Base-by-base conservation (phyloP, 1,284 basidiomycete species). In the Ganoderma multipileum region DNA sequence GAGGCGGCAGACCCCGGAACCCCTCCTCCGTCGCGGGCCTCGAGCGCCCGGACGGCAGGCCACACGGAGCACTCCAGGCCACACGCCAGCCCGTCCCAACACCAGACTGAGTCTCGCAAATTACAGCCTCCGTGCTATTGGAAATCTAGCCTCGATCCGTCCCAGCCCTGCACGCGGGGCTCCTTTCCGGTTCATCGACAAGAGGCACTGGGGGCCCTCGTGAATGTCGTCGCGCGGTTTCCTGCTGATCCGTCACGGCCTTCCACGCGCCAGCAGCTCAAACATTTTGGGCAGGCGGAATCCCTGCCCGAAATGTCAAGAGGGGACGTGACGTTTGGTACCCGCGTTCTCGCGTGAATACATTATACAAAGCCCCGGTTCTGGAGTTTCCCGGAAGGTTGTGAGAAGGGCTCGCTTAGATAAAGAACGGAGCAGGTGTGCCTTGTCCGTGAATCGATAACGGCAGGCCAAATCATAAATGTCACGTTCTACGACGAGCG, bases 1-100 rank as follows among this genome's bases (percentile, higher is more conserved):
- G 23, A 54, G 67, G 50, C 47, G 44, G 33, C 55, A 72, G 77
- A 75, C 74, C 75, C 73, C 74, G 72, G 70, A 68, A 66, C 61
- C 50, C 67, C 71, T 68, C 68, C 72, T 63, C 72, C 68, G 58
- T 58, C 57, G 16, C 11, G 2, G 33, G 8, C 23, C 54, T 38
- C 57, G 57, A 58, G 57, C 57, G 57, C 57, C 57, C 33, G 57
- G 36, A 20, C 54, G 54, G 26, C 54, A 55, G 18, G 28, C 28
- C 54, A 33, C 54, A 28, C 30, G 54, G 54, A 33, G 54, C 16
- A 33, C 28, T 20, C 54, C 28, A 50, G 47, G 23, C 47, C 47
- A 50, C 47, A 50, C 47, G 54, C 54, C 28, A 20, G 54, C 54
- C 54, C 54, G 28, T 33, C 28, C 54, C 54, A 28, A 55, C n/a